Conservation (phyloP, 2,329 filamentous ascomycete species). For the Alternaria sp. region DNA sequence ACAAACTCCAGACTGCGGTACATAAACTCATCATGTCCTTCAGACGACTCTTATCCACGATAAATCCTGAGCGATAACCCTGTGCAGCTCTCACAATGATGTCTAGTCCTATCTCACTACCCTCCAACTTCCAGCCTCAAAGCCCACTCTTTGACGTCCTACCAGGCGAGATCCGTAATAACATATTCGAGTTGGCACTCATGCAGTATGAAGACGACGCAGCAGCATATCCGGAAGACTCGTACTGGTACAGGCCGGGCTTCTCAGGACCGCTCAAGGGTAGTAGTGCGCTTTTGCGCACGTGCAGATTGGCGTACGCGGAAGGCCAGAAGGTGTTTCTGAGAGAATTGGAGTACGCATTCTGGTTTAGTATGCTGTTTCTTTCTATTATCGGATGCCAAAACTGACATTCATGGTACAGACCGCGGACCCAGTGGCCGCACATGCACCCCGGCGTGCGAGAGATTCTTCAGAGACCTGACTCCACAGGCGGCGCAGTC, state of each 20-base stretch:
- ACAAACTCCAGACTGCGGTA: neutral
- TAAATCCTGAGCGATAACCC: neutral
- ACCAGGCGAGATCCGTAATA: slow-evolving; percentile 18
- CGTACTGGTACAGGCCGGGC: slow-evolving; percentile 19
- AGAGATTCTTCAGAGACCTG: slow-evolving; percentile 10
- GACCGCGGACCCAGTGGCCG: slow-evolving; percentile 17
- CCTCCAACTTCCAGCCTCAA: slow-evolving; percentile 13
- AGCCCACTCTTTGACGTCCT: slow-evolving; percentile 16
- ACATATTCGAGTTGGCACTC: slow-evolving; percentile 16
- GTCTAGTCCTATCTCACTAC: neutral
- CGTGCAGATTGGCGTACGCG: slow-evolving; percentile 14
- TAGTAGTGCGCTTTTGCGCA: slow-evolving; percentile 17
- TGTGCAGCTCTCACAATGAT: slow-evolving; percentile 2
- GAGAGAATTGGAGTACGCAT: slow-evolving; percentile 14
- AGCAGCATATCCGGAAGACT: slow-evolving; percentile 15
- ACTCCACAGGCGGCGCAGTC: slow-evolving; percentile 1
- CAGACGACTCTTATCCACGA: neutral
- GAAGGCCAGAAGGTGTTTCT: slow-evolving; percentile 19
- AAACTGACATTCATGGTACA: neutral
- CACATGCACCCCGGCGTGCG: slow-evolving; percentile 4
- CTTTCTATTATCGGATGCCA: neutral
- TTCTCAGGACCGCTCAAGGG: slow-evolving; percentile 15
- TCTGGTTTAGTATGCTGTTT: slow-evolving; percentile 17
- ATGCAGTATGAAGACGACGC: slow-evolving; percentile 16
- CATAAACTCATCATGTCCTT: neutral